These are phyloP conservation scores for Ceratobasidium sp. DNA, from an alignment of 1,284 basidiomycete species.

Conservation along the genomic window DNA sequence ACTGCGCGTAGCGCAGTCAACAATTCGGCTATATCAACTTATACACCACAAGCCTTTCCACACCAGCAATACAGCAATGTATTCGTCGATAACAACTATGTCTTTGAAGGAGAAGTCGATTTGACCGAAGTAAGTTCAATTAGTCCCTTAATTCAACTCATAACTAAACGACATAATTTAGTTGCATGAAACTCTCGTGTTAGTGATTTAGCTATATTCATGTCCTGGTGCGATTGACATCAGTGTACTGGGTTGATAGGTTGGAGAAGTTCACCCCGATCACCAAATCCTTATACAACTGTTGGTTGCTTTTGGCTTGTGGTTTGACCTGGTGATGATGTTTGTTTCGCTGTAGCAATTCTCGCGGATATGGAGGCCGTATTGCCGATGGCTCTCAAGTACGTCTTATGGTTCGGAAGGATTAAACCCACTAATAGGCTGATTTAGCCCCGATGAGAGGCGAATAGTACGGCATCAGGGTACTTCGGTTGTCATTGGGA, in stretches of 20 bases:
- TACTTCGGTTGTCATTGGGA: slow-evolving; percentile 35
- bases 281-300: slow-evolving; percentile 38
- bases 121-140: slow-evolving; percentile 5
- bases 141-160: background rate
- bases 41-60: slow-evolving; percentile 1
- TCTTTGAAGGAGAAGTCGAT: background rate
- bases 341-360: slow-evolving; percentile 10
- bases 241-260: background rate
- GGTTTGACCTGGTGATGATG: background rate
- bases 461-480: slow-evolving; percentile 32
- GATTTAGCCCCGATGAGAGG: slow-evolving; percentile 25
- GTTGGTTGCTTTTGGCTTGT: background rate
- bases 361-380: slow-evolving; percentile 36
- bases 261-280: slow-evolving; percentile 36
- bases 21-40: background rate
- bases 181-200: slow-evolving; percentile 30
- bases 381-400: slow-evolving; percentile 37
- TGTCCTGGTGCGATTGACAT: background rate
- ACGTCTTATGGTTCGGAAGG: background rate
- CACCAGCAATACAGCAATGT: slow-evolving; percentile 16
- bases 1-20: background rate
- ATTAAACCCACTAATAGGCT: background rate
- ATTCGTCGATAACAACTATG: background rate
- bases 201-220: background rate
- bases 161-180: background rate